Base-by-base conservation (phyloP, 176 grass and related monocot species). In the Oryza coarctata region DNA sequence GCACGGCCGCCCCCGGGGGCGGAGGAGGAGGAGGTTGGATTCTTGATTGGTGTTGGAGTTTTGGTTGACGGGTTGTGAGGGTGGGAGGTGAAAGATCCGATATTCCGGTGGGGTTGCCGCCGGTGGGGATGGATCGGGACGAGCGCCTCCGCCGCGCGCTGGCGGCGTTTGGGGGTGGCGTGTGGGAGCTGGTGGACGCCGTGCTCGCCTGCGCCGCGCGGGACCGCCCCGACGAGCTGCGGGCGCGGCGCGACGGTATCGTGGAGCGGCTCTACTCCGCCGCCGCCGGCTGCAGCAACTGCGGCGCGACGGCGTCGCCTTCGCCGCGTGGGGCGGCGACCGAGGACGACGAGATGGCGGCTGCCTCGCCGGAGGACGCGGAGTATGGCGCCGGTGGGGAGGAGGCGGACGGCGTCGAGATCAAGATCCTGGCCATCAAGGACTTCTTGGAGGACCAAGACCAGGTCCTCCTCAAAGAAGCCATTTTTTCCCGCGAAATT, bases 401-500 rank as follows among this genome's bases (percentile, higher is more conserved):
- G 47, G 47, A 40, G 43, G n/a, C n/a, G n/a, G 55, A 20, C 35
- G 80, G 80, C 65, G 25, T 70, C 71, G 40, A 85, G 63, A 70
- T 76, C 34, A 89, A 73, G 86, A 89, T 93, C 67, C 65, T 89
- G 43, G 80, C 74, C 58, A 88, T 92, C 47, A 92, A 83, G 66
- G 87, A 90, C 62, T 88, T 80, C 32, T 82, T 95, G 77, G 89
- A 95, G 61, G 90, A 95, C 83, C 60, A 78, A 44, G 62, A 88
- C 71, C 85, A 95, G 83, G 90, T 58, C 68, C 31, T 58, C 68
- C 31, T 44, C 58, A 76, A 76, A 68, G 45, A 84, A 76, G 30
- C 73, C 45, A 40, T 83, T 83, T 68, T 22, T 52, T 2, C 31
- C 70, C 29, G 60, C 61, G 31, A 76, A n/a, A 68, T 76, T 76